Evolutionary conservation across 257 asterid species (phyloP), one percentile per base, ranked within the genome.

Genomic region (Solanum gracilifrons): DNA sequence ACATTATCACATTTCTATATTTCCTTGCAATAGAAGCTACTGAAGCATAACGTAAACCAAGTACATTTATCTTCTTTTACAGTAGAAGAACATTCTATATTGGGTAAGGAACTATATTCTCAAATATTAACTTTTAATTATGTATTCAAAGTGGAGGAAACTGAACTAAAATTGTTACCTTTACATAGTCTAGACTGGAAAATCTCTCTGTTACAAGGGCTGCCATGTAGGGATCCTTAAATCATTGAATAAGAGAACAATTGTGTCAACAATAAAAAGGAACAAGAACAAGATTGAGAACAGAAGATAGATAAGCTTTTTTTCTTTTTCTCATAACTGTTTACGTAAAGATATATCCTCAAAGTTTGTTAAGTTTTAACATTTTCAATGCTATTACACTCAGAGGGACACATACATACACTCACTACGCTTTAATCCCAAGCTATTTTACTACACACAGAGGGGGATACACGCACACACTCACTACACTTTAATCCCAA

Each of bases 151-250:
- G 60, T 13, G n/a, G 83, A 37, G 35, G 60, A 25, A 37, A 37
- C 9, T 36, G 82, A 74, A 36, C 82, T 23, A 36, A 36, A 74
- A 21, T 36, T 21, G 82, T 85, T 91, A 97, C 99, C 99, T 92
- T 90, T 86, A 97, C 97, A 18, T 90, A 41, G 83, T 87, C 94
- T 55, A 85, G 71, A 71, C 89, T 92, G 29, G 93, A 86, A 93
- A 97, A 97, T 18, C 99, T 94, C 90, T 97, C 99, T 80, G 91
- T 93, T 75, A 93, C 96, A 89, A 97, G 92, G 12, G 89, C 90
- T 71, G 98, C 99, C 99, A 97, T 97, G 88, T 95, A 89, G 5
- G 99, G 98, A 90, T 97, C 99, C 99, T 97, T 84, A 84, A 76
- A 60, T 55, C 84, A 74, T 3, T 73, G 33, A 13, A 80, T 32